Conservation (phyloP, 2,329 filamentous ascomycete genomes). For the Xylogone sp. region DNA sequence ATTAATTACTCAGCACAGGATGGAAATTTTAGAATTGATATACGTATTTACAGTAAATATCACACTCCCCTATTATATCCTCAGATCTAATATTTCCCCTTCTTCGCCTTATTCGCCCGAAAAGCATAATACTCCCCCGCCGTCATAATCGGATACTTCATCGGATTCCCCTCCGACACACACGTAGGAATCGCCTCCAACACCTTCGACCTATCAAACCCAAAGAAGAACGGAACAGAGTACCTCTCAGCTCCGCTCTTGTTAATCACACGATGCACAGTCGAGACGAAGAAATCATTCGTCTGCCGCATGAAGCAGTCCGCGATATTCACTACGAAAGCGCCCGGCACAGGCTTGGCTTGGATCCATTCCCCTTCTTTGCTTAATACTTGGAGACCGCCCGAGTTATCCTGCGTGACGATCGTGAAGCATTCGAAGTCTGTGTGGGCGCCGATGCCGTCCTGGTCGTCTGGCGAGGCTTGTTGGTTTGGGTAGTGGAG, state of each 20-base stretch:
- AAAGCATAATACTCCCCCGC: constrained; percentile 29
- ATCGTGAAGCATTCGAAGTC: constrained; percentile 40
- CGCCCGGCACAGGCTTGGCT: constrained; percentile 36
- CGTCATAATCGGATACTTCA: constrained; percentile 28
- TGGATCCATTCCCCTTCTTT: constrained; percentile 35
- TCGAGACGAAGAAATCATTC: constrained; percentile 71
- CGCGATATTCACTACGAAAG: constrained; percentile 42
- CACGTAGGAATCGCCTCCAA: constrained; percentile 23
- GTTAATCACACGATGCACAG: constrained; percentile 74
- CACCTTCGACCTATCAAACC: constrained; percentile 47
- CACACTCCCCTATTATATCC: no score
- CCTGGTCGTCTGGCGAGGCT: constrained; percentile 26
- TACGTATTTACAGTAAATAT: no score
- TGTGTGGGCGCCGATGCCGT: constrained; percentile 33
- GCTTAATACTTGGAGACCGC: constrained; percentile 36
- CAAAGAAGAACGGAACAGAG: constrained; percentile 82
- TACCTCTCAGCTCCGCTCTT: constrained; percentile 68
- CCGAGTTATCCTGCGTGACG: constrained; percentile 27
- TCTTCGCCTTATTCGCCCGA: constrained; percentile 25
- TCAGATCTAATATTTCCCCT: no score
- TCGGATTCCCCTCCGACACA: constrained; percentile 23
- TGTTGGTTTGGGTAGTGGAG: constrained; percentile 35
- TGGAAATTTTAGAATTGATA: no score
- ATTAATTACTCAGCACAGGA: no score
- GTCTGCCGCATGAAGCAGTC: constrained; percentile 72